Conservation (phyloP, 192 early-diverging fungal genomes). For the Mortierella claussenii region DNA sequence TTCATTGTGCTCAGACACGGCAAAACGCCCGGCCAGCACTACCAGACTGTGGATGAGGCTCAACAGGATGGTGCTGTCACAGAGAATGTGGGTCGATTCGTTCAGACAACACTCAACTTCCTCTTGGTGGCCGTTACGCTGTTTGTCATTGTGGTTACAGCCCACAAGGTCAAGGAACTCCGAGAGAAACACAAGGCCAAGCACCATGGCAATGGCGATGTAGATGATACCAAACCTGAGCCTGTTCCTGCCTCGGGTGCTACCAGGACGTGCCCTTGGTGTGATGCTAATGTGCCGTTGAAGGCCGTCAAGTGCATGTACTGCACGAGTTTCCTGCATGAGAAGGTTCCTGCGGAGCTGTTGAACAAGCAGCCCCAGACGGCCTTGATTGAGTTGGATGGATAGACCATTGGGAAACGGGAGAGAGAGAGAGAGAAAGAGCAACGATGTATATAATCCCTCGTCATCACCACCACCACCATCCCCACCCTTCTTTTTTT, state of each 20-base stretch:
- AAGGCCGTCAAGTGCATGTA: constrained; percentile 57
- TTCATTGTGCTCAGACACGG: constrained; percentile 54
- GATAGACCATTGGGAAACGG: too few relatives aligned
- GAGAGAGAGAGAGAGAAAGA: constrained; percentile 6
- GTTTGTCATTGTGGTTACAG: constrained; percentile 42
- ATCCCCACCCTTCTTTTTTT: too few relatives aligned
- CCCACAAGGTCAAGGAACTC: constrained; percentile 1
- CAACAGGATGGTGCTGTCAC: constrained; percentile 56
- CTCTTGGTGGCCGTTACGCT: constrained; percentile 40
- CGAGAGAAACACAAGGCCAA: constrained; percentile 14
- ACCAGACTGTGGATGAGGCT: constrained; percentile 44
- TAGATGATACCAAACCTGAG: constrained; percentile 38
- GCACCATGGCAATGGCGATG: constrained; percentile 19
- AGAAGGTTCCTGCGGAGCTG: constrained; percentile 49
- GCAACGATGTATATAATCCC: neutral
- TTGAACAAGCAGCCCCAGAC: constrained; percentile 35
- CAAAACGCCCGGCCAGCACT: neutral
- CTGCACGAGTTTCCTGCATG: constrained; percentile 55
- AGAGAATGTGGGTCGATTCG: constrained; percentile 55
- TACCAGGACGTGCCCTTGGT: constrained; percentile 53
- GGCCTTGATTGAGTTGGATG: constrained; percentile 44
- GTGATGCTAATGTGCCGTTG: constrained; percentile 44
- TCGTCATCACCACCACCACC: too few relatives aligned
- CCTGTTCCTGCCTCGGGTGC: constrained; percentile 26
- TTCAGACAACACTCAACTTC: constrained; percentile 49